A percentile compares a stretch with the other conserved stretches of the same genome.
phyloP scores from a whole-genome alignment of 2,329 filamentous ascomycete genomes.

The Colletotrichum phormii region DNA sequence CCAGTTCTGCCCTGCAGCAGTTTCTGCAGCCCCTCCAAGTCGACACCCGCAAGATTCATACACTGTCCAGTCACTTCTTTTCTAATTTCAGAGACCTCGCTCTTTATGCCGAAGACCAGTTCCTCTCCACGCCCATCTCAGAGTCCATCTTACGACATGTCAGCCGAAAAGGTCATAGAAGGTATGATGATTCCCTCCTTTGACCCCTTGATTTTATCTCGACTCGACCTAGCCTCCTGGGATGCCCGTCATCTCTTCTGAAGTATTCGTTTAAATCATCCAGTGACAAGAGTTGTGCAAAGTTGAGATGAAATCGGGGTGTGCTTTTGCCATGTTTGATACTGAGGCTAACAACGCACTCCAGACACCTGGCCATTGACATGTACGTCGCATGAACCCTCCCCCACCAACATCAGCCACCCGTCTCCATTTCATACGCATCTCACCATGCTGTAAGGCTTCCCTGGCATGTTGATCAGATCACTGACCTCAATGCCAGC shows the following conservation, averaged over 20 bases:
- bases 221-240: background rate
- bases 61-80: conserved; percentile 60
- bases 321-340: background rate
- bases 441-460: background rate
- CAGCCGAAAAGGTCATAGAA: conserved; percentile 54
- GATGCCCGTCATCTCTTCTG: background rate
- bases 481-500: conserved; percentile 49
- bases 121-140: conserved; percentile 71
- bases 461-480: background rate
- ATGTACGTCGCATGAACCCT: conserved; percentile 62
- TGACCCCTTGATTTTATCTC: too few relatives aligned
- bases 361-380: conserved; percentile 72
- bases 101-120: conserved; percentile 65
- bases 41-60: conserved; percentile 57
- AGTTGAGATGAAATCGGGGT: background rate
- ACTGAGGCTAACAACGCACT: conserved; percentile 27
- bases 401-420: background rate
- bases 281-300: background rate
- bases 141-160: conserved; percentile 67
- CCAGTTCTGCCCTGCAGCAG: conserved; percentile 42
- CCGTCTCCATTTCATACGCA: background rate
- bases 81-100: conserved; percentile 62
- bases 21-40: conserved; percentile 65
- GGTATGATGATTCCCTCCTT: conserved; percentile 54
- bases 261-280: background rate